phyloP scores from a whole-genome alignment of 1,284 basidiomycete genomes.

The Tilletia caries region DNA sequence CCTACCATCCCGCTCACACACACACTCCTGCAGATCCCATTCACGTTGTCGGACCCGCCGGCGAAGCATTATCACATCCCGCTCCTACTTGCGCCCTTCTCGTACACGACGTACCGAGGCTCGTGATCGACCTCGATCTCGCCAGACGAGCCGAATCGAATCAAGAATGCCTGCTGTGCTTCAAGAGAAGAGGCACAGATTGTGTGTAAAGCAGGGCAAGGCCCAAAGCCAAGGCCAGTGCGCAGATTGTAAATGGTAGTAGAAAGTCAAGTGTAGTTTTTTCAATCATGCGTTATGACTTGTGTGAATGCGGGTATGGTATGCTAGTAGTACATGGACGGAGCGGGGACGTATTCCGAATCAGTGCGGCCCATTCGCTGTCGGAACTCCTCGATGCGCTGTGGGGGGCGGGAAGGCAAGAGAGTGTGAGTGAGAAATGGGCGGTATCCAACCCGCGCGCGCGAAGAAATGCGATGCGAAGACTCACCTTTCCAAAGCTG shows the following conservation, averaged over 20 bases:
- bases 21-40: slow-evolving; percentile 60
- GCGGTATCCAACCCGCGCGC: not conserved
- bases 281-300: too few species aligned
- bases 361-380: not conserved
- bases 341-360: not conserved
- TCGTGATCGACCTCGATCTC: slow-evolving; percentile 24
- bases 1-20: too few species aligned
- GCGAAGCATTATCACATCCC: slow-evolving; percentile 78
- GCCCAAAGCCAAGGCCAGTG: too few species aligned
- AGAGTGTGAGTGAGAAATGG: not conserved
- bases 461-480: not conserved
- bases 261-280: too few species aligned
- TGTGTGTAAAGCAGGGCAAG: too few species aligned
- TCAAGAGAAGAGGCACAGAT: too few species aligned
- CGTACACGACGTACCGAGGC: slow-evolving; percentile 86
- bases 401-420: not conserved
- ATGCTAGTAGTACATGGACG: not conserved
- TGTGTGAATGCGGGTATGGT: too few species aligned
- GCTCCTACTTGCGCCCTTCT: slow-evolving; percentile 82
- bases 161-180: too few species aligned
- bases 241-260: too few species aligned
- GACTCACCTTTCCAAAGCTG: not conserved
- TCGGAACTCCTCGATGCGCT: not conserved
- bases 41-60: slow-evolving; percentile 31
- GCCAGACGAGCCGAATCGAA: not conserved